Base-by-base conservation (phyloP, 2,329 filamentous ascomycete genomes). In the Passalora sequoiae region DNA sequence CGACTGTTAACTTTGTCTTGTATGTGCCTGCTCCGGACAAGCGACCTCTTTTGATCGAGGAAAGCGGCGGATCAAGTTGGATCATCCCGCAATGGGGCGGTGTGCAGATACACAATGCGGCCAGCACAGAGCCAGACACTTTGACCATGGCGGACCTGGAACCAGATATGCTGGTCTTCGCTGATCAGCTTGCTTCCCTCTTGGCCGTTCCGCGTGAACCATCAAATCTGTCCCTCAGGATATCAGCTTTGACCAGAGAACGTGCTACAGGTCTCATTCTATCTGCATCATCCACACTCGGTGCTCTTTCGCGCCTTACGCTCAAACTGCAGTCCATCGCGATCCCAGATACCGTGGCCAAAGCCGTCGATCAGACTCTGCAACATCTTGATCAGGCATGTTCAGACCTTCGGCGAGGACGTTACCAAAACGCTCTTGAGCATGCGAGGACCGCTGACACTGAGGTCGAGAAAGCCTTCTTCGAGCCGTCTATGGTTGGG, bases 401-500 rank as follows among this genome's bases (percentile, higher is more conserved):
- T 60, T 73, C 81, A 17, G 79, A 80, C 40, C 72, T 97, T 2
- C 72, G 70, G 19, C 69, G 75, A 19, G 80, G 79, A 2, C 69
- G 69, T 3, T 83, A 81, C 55, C 76, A 81, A 20, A 66, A 67
- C 5, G 89, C 89, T 0, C 70, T 98, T 28, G 77, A 83, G 50
- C 82, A 91, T 62, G 91, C 91, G 0, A 79, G 86, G 7, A 80
- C 88, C 35, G 92, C 92, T 4, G 89, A 96, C 66, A 77, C 80
- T 2, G 88, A 94, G 61, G 91, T 89, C 0, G 92, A 98, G 64
- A 81, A 84, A 48, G 91, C 91, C 0, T 98, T 98, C 67, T 98
- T 98, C 56, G 92, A 98, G 67, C 94, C 94, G 68, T 94, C 86
- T 60, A 98, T 98, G 92, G 92, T 98, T 9, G 92, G 89, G 0